Conservation (phyloP, 345 rosid species). For the Eucalyptus victrix region DNA sequence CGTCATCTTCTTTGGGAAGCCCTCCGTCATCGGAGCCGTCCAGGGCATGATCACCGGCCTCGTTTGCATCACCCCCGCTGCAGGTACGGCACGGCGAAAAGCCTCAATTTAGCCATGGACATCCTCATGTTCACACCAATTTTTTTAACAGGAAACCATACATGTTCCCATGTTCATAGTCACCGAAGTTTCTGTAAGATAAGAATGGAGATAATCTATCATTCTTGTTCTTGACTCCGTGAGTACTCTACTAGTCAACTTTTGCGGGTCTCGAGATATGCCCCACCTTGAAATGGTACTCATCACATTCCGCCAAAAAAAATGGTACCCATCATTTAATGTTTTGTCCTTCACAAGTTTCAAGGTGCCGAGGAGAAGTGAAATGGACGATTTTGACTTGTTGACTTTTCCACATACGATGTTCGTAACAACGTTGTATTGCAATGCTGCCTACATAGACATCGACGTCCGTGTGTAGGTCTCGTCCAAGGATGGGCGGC, state of each 20-base stretch:
- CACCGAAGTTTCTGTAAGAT: not conserved
- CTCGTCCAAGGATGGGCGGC: constrained; percentile 40
- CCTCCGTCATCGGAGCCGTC: constrained; percentile 23
- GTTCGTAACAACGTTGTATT: not conserved
- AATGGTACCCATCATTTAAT: not conserved
- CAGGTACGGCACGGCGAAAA: not conserved
- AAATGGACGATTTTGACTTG: not conserved
- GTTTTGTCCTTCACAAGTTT: not conserved
- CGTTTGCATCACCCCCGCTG: constrained; percentile 31
- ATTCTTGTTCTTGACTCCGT: not conserved
- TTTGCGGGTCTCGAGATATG: not conserved
- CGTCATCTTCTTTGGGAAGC: constrained; percentile 7
- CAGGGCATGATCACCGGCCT: constrained; percentile 35
- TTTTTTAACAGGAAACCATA: not conserved
- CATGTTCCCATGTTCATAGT: not conserved
- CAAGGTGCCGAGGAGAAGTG: not conserved
- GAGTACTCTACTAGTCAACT: not conserved
- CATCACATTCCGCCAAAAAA: not conserved
- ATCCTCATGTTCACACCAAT: not conserved
- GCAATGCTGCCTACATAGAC: not conserved
- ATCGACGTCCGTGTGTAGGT: not conserved
- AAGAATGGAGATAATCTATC: not conserved
- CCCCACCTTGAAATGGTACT: not conserved
- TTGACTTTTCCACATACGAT: not conserved
- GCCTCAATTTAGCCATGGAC: not conserved